Conservation (phyloP, 2,329 filamentous ascomycete species). For the Furcasterigmium furcatum region DNA sequence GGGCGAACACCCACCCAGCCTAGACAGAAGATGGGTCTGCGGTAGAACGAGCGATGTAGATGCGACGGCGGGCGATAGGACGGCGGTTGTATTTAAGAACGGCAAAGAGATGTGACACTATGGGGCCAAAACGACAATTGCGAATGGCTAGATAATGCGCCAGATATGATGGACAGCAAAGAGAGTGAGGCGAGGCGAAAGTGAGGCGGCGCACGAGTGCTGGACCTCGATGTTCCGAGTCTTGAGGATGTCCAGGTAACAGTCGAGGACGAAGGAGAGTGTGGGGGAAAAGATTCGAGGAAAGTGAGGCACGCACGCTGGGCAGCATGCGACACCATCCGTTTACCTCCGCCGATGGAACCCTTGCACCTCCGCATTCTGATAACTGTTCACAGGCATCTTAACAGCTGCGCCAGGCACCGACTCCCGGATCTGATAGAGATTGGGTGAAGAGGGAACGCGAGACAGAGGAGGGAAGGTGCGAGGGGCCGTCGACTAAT, state of each 20-base stretch:
- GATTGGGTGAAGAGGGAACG: background rate
- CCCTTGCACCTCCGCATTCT: too few species aligned
- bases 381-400: too few species aligned
- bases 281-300: background rate
- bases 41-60: background rate
- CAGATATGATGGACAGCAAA: background rate
- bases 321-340: too few species aligned
- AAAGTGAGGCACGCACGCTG: too few species aligned
- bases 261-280: background rate
- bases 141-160: too few species aligned
- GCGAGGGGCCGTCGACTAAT: background rate
- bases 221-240: background rate
- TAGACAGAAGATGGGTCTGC: background rate
- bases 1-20: slow-evolving; percentile 1
- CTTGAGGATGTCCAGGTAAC: background rate
- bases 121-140: too few species aligned
- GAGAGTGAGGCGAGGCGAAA: background rate
- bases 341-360: too few species aligned
- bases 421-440: background rate
- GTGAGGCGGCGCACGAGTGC: background rate
- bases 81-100: background rate
- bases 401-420: background rate
- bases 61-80: background rate
- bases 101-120: too few species aligned
- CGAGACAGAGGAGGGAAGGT: background rate